Evolutionary conservation across 768 basidiomycete species (phyloP), one percentile per base, ranked within the genome.

Genomic region (Amanita pseudoporphyria): DNA sequence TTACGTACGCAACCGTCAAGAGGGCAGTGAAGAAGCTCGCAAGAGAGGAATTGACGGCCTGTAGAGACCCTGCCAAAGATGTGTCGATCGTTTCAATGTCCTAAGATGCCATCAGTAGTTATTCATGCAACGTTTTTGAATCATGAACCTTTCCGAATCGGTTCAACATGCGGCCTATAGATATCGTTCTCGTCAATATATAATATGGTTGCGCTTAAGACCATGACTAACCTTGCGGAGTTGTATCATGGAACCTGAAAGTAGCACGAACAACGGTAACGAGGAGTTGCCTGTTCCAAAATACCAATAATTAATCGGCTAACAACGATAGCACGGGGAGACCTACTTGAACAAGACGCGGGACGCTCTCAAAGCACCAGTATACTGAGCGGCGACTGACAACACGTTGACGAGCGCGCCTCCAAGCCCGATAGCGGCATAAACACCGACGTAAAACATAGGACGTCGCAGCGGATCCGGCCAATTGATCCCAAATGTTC

Each of bases 61-160:
- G 81, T 22, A 91, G 67, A 1, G 84, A 80, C 9, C 74, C 62
- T 0, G 83, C 79, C 28, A 90, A 67, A 3, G 80, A 82, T 0
- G 73, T 72, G 60, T 95, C 93, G 16, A 95, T 85, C 0, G 87
- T 91, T 63, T 92, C 90, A 31, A 94, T 75, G 58, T 95, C 90
- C 69, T 83, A 53, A 47, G 22, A 43, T 26, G 18, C 12, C 0
- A 22, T 38, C 7, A 49, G 43, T 22, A 10, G 36, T 14, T 32
- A 37, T 14, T 21, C 48, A n/a, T 42, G 54, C 45, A 45, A 57
- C 26, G 12, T 5, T 14, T 32, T 14, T n/a, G n/a, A 51, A 19
- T 28, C 5, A 38, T 58, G 45, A 38, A 75, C 77, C 64, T 82
- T 84, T 58, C 80, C 84, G 59, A 93, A 92, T 5, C 90, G 78